Evolutionary conservation across 2,329 filamentous ascomycete genomes (phyloP).

Genomic region (Thelonectria olida): DNA sequence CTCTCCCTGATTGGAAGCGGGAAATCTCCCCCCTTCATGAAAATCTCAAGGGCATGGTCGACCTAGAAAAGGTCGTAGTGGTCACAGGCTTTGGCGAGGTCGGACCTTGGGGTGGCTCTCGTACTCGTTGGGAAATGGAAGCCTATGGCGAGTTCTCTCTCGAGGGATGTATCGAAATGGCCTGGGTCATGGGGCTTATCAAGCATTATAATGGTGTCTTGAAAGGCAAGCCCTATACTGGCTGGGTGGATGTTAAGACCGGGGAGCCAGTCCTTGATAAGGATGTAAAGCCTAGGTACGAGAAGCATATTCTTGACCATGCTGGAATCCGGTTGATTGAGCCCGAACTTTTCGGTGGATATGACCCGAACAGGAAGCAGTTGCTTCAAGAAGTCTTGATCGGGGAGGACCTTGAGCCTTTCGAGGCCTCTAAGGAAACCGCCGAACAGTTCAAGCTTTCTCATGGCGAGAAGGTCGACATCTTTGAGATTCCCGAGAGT

Average conservation of each 20-base stretch:
- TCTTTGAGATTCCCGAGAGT: slow-evolving; percentile 93
- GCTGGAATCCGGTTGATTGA: slow-evolving; percentile 97
- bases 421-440: slow-evolving; percentile 96
- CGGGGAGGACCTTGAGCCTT: slow-evolving; percentile 95
- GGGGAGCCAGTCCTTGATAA: slow-evolving; percentile 97
- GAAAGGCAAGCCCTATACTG: slow-evolving; percentile 96
- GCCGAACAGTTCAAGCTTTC: slow-evolving; percentile 97
- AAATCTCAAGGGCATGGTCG: slow-evolving; percentile 97
- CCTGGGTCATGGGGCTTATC: slow-evolving; percentile 99
- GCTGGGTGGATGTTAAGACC: slow-evolving; percentile 95
- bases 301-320: slow-evolving; percentile 96
- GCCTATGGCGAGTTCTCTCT: slow-evolving; percentile 95
- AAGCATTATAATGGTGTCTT: slow-evolving; percentile 97
- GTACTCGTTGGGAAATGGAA: slow-evolving; percentile 99
- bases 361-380: slow-evolving; percentile 98
- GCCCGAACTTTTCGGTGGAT: slow-evolving; percentile 96
- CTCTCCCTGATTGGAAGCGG: slow-evolving; percentile 87
- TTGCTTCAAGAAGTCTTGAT: slow-evolving; percentile 97
- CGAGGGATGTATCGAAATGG: slow-evolving; percentile 98
- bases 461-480: slow-evolving; percentile 96
- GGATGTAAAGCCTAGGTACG: slow-evolving; percentile 96
- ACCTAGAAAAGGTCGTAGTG: slow-evolving; percentile 98
- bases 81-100: slow-evolving; percentile 97
- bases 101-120: slow-evolving; percentile 97
- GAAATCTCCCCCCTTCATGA: slow-evolving; percentile 90